Evolutionary conservation across 192 early-diverging fungal genomes (phyloP), one percentile per base, ranked within the genome.

Genomic region (Rhizophagus sp.): DNA sequence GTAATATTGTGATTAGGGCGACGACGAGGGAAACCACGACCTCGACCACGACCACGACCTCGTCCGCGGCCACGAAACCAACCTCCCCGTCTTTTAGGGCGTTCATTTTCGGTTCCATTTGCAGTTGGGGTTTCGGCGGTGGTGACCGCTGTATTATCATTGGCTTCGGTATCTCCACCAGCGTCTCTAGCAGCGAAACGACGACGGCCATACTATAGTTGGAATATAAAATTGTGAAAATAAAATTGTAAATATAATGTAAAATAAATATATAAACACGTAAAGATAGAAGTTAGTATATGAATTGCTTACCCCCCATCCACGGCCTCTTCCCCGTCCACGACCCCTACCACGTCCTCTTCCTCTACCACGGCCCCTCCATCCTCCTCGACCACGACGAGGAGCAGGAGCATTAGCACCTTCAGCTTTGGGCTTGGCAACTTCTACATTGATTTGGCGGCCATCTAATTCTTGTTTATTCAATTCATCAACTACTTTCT

Each of bases 401-500:
- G 79, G 62, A 77, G 84, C 69, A 61, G 76, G 22, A 81, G 47
- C 24, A 68, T 67, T 65, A 80, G 84, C 67, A 65, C 82, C 85
- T 85, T 88, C 81, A 47, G 75, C 83, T 82, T 90, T 89, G 72
- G 94, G 91, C 69, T 91, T 89, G 34, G 98, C 97, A 33, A 90
- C 76, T 89, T 98, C 94, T 49, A 98, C 96, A 83, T 96, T 99
- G 87, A 99, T 92, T 70, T 88, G 81, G 73, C 98, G 94, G 47
- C 93, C 96, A 75, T 91, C 92, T 64, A 97, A 85, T 84, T 97
- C 94, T 84, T 91, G 91, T 82, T 94, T 92, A 88, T 97, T 87
- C 75, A 94, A 83, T 34, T 90, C 79, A 41, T 84, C 82, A 63
- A 95, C 92, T 57, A 95, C 96, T 83, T 91, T 88, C 71, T 91